These are phyloP conservation scores for Globisporangium barbulae DNA, from an alignment of 352 stramenopile species.

Conservation along the genomic window DNA sequence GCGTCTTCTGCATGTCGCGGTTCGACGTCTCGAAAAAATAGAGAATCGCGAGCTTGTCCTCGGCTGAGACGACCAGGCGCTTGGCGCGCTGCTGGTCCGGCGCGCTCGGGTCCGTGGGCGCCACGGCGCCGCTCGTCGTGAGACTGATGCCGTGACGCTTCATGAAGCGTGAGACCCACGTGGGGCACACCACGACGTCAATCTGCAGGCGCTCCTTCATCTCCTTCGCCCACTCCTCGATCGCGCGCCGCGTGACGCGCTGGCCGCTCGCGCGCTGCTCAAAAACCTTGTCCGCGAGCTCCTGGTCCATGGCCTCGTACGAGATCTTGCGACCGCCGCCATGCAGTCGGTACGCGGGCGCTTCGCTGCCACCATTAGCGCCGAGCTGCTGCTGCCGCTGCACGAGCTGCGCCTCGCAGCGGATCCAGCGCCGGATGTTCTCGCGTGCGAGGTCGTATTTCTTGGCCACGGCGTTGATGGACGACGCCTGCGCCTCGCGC, in stretches of 20 bases:
- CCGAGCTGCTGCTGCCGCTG: background rate
- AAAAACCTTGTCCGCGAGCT: constrained; percentile 12
- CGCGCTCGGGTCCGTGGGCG: constrained; percentile 6
- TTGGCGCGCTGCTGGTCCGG: constrained; percentile 8
- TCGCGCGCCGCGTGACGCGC: constrained; percentile 7
- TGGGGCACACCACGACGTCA: constrained; percentile 6
- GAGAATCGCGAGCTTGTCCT: constrained; percentile 15
- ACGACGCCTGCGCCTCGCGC: constrained; percentile 11
- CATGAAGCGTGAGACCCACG: constrained; percentile 18
- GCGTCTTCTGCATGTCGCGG: constrained; percentile 16
- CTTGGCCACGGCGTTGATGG: constrained; percentile 13
- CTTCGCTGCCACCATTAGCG: background rate
- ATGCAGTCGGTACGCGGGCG: constrained; percentile 6
- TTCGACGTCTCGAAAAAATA: constrained; percentile 12
- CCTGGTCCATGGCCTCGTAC: constrained; percentile 11
- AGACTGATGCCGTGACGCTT: constrained; percentile 8
- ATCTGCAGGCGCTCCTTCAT: constrained; percentile 5
- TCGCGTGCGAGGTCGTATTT: constrained; percentile 14
- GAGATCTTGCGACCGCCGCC: constrained; percentile 9
- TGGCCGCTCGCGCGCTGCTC: constrained; percentile 3
- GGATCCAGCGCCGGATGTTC: constrained; percentile 16
- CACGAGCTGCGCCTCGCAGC: constrained; percentile 9
- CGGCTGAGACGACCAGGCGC: constrained; percentile 2
- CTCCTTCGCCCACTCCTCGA: constrained; percentile 13
- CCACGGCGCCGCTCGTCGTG: constrained; percentile 5